Evolutionary conservation across 164 flowering plant genomes (phyloP).

Genomic region (Brasenia schreberi): DNA sequence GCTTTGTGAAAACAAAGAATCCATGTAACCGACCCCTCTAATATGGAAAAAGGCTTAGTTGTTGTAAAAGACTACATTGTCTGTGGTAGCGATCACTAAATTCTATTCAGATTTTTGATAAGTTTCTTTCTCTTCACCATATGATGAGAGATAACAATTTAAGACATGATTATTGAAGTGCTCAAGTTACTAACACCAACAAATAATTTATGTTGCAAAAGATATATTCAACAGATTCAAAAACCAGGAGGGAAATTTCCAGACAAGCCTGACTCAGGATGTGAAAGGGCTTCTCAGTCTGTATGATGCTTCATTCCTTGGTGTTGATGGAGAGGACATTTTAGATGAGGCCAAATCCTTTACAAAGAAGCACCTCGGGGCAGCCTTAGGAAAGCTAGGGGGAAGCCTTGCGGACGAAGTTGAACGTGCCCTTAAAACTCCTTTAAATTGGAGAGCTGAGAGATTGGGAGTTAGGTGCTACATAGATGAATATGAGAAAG

Average conservation of each 20-base stretch:
- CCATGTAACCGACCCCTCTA: too few relatives aligned
- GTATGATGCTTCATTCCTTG: slow-evolving; percentile 23
- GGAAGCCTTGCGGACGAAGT: slow-evolving; percentile 11
- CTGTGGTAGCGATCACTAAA: too few relatives aligned
- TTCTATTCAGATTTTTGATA: too few relatives aligned
- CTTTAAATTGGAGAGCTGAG: slow-evolving; percentile 32
- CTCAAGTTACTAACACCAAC: neutral
- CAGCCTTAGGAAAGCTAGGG: neutral
- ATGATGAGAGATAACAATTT: too few relatives aligned
- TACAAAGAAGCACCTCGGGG: slow-evolving; percentile 17
- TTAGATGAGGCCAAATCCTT: slow-evolving; percentile 33
- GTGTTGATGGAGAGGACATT: slow-evolving; percentile 29
- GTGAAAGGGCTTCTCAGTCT: slow-evolving; percentile 17
- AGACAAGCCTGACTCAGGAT: slow-evolving; percentile 5
- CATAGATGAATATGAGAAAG: slow-evolving; percentile 3
- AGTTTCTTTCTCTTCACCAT: too few relatives aligned
- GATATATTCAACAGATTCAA: slow-evolving; percentile 24
- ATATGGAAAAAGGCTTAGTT: too few relatives aligned
- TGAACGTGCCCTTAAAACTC: slow-evolving; percentile 16
- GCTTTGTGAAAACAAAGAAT: too few relatives aligned
- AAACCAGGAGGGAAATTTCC: slow-evolving; percentile 19
- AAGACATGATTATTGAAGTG: neutral
- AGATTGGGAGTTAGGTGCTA: slow-evolving; percentile 18
- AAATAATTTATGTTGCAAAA: slow-evolving; percentile 3
- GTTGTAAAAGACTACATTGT: too few relatives aligned